These are phyloP conservation scores for Chaetomium cochliodes DNA, from an alignment of 495 filamentous ascomycete species.

Conservation along the genomic window DNA sequence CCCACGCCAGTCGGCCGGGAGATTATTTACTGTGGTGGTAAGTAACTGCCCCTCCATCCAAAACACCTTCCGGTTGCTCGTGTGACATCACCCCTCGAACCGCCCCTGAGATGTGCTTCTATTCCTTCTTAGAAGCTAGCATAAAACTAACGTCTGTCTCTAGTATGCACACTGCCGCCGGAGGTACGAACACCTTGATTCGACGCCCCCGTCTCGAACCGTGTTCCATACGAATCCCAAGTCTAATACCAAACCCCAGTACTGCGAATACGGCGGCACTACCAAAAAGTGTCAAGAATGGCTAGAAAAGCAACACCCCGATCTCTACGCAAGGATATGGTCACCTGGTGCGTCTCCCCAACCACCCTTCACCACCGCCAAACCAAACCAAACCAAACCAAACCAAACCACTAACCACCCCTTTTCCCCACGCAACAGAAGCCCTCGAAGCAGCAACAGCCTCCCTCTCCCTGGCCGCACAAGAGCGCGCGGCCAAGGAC, in stretches of 20 bases:
- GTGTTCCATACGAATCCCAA: not conserved
- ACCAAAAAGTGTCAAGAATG: conserved; percentile 97
- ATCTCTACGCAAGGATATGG: conserved; percentile 75
- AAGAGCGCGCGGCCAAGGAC: conserved; percentile 90
- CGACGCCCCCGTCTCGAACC: not conserved
- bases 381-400: too few relatives aligned
- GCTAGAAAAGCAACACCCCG: conserved; percentile 72
- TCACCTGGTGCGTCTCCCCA: conserved; percentile 63
- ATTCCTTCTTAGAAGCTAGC: not conserved
- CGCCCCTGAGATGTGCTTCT: conserved; percentile 12
- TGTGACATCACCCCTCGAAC: conserved; percentile 29
- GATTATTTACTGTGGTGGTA: conserved; percentile 40
- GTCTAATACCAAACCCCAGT: conserved; percentile 52
- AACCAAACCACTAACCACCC: not conserved
- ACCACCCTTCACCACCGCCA: not conserved
- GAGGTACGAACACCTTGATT: conserved; percentile 62
- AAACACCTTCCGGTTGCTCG: not conserved
- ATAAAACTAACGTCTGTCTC: conserved; percentile 16
- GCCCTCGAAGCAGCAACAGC: conserved; percentile 78
- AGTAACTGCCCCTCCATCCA: conserved; percentile 12
- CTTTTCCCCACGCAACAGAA: conserved; percentile 50
- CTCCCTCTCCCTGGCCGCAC: conserved; percentile 79
- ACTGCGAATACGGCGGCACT: conserved; percentile 98
- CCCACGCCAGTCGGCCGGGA: conserved; percentile 26
- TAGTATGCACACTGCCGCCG: conserved; percentile 90